These are phyloP conservation scores for Clarireedia sp. DNA, from an alignment of 2,329 filamentous ascomycete species.

Conservation along the genomic window DNA sequence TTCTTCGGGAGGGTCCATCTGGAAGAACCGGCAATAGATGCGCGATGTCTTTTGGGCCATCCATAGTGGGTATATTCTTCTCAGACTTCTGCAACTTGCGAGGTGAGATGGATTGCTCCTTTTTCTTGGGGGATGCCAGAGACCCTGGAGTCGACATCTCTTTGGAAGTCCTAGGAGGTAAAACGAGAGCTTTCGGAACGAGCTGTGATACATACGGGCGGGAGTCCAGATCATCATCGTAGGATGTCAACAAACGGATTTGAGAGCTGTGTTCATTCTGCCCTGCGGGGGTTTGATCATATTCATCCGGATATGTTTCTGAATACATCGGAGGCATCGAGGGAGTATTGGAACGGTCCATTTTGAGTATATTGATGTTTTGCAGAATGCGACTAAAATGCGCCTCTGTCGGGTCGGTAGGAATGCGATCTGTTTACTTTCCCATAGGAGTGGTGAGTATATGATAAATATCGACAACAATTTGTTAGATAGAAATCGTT, in stretches of 20 bases:
- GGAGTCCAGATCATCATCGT: slow-evolving; percentile 49
- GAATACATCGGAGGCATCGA: slow-evolving; percentile 48
- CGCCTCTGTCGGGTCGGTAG: neutral
- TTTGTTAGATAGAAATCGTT: neutral
- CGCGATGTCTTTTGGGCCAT: slow-evolving; percentile 28
- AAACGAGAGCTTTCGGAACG: slow-evolving; percentile 18
- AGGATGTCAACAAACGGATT: slow-evolving; percentile 54
- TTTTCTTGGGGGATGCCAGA: slow-evolving; percentile 31
- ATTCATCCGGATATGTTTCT: slow-evolving; percentile 46
- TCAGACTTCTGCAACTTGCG: slow-evolving; percentile 30
- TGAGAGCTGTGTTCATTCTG: slow-evolving; percentile 40
- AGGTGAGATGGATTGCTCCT: slow-evolving; percentile 32
- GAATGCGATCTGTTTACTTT: neutral
- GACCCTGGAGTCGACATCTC: slow-evolving; percentile 31
- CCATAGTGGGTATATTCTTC: neutral
- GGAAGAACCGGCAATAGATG: slow-evolving; percentile 43
- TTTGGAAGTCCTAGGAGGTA: slow-evolving; percentile 17
- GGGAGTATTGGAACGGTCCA: slow-evolving; percentile 39
- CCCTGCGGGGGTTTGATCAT: slow-evolving; percentile 37
- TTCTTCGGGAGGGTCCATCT: slow-evolving; percentile 41
- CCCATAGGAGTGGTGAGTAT: neutral
- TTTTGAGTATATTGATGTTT: slow-evolving; percentile 15
- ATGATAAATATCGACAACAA: neutral
- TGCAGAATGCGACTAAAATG: slow-evolving; percentile 16
- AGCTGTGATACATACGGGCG: slow-evolving; percentile 46